Conservation (phyloP, 2,329 filamentous ascomycete species). For the Ciborinia camelliae region DNA sequence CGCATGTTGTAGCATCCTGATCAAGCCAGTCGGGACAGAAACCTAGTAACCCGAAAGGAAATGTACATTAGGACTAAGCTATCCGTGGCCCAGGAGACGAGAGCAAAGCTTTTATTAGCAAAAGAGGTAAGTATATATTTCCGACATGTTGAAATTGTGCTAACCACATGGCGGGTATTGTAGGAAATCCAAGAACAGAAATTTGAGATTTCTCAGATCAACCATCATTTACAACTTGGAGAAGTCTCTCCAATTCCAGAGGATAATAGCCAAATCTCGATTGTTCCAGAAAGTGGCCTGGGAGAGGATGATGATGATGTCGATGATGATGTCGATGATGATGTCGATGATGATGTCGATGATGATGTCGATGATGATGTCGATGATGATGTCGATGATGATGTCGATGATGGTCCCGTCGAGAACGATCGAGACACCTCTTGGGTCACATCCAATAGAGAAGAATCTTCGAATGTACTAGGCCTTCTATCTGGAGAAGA, state of each 20-base stretch:
- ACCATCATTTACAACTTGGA: neutral
- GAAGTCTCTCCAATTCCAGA: neutral
- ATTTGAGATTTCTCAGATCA: neutral
- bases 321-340: too few species aligned
- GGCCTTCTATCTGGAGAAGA: neutral
- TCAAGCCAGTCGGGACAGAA: neutral
- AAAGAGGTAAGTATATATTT: neutral
- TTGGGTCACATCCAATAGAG: neutral
- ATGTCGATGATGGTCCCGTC: neutral
- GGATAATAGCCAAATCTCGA: neutral
- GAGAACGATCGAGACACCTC: neutral
- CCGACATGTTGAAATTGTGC: neutral
- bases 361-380: neutral
- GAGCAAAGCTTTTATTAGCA: neutral
- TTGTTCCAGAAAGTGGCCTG: neutral
- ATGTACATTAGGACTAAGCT: neutral
- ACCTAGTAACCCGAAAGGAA: neutral
- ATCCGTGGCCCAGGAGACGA: neutral
- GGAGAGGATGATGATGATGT: neutral
- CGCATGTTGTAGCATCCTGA: neutral
- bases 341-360: neutral
- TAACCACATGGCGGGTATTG: neutral
- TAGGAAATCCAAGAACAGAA: constrained; percentile 3
- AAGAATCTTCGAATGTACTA: neutral
- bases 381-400: too few species aligned